phyloP scores from a whole-genome alignment of 441 rosid species.

The Populus hybrid region DNA sequence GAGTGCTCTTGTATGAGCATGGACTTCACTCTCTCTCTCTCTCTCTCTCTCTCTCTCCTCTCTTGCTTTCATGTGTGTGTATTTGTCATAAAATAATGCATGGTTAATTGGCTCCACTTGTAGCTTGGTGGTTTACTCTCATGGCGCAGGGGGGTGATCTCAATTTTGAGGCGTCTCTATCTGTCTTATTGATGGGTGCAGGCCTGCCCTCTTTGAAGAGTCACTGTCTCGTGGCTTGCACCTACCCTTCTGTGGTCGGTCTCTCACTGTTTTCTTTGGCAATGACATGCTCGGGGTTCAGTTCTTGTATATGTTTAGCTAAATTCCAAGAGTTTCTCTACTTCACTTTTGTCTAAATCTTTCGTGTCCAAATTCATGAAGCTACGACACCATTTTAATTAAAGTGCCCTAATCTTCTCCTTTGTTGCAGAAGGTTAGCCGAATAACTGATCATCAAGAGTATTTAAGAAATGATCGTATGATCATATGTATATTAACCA shows the following conservation, averaged over 20 bases:
- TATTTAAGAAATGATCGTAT: constrained; percentile 2
- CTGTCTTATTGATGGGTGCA: constrained; percentile 31
- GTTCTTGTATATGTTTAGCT: neutral
- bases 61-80: constrained; percentile 22
- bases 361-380: constrained; percentile 15
- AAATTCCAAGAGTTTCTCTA: constrained; percentile 21
- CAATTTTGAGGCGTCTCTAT: constrained; percentile 42
- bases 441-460: neutral
- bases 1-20: constrained; percentile 50
- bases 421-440: neutral
- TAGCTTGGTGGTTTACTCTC: constrained; percentile 16
- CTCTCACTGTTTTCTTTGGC: constrained; percentile 16
- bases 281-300: neutral
- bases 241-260: constrained; percentile 27
- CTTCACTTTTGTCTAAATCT: constrained; percentile 28
- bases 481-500: neutral
- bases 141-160: constrained; percentile 24
- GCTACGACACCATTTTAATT: neutral
- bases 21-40: constrained; percentile 11
- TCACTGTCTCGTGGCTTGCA: constrained; percentile 37
- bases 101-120: constrained; percentile 29
- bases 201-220: constrained; percentile 42
- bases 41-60: constrained; percentile 1
- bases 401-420: neutral
- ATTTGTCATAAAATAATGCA: constrained; percentile 18